Conservation (phyloP, 2,329 filamentous ascomycete genomes). For the Fusarium sp. region DNA sequence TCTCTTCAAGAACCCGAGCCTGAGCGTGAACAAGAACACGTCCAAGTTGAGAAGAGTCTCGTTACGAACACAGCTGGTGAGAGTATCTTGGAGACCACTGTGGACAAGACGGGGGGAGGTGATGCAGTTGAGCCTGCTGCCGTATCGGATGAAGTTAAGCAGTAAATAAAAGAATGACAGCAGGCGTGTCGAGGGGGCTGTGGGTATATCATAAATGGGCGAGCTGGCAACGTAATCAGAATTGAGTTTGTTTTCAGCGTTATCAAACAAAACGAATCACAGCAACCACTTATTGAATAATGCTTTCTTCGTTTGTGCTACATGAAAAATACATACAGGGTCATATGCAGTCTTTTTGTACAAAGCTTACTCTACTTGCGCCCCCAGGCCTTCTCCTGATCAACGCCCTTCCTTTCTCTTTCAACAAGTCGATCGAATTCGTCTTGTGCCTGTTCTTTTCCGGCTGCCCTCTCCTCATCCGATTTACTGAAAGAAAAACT, state of each 20-base stretch:
- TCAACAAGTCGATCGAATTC: slow-evolving; percentile 62
- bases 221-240: slow-evolving; percentile 13
- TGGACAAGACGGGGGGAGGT: slow-evolving; percentile 48
- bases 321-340: background rate
- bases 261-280: background rate
- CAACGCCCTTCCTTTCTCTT: slow-evolving; percentile 50
- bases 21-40: background rate
- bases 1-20: background rate
- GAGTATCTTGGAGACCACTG: slow-evolving; percentile 51
- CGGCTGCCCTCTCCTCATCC: slow-evolving; percentile 50
- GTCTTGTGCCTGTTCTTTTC: slow-evolving; percentile 58
- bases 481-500: slow-evolving; percentile 48
- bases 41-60: slow-evolving; percentile 47
- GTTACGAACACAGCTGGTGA: slow-evolving; percentile 56
- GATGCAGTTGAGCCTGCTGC: slow-evolving; percentile 48
- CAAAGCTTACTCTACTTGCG: slow-evolving; percentile 9
- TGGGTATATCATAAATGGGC: slow-evolving; percentile 11
- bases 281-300: background rate
- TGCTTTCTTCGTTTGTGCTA: background rate
- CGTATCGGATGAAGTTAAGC: slow-evolving; percentile 48
- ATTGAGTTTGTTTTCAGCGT: background rate
- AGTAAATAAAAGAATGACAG: slow-evolving; percentile 27
- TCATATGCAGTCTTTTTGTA: slow-evolving; percentile 1
- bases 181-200: background rate
- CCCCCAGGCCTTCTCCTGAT: slow-evolving; percentile 43